These are phyloP conservation scores for Penicillium fimorum DNA, from an alignment of 495 filamentous ascomycete species.

Conservation along the genomic window DNA sequence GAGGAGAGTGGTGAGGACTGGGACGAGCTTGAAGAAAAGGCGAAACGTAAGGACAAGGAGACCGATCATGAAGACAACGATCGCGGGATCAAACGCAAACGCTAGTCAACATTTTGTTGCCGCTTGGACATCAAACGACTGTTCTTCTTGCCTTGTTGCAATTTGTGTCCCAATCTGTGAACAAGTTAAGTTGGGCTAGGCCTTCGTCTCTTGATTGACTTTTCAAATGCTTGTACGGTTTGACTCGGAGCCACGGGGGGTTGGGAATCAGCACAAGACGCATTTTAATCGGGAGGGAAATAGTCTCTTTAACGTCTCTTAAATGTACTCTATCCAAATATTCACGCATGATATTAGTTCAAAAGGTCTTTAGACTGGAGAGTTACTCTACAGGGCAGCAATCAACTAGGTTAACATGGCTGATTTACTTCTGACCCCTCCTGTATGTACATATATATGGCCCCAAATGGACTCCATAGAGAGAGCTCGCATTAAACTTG, in stretches of 20 bases:
- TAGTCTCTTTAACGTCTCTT: not conserved
- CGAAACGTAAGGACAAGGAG: slow-evolving; percentile 83
- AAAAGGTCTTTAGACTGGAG: not conserved
- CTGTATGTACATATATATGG: not conserved
- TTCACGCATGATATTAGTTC: not conserved
- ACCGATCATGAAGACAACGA: slow-evolving; percentile 70
- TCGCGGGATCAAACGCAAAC: slow-evolving; percentile 56
- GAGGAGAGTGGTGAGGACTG: slow-evolving; percentile 87
- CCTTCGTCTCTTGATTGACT: not conserved
- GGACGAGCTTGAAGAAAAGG: slow-evolving; percentile 90
- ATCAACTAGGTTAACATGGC: not conserved
- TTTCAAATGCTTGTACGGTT: not conserved
- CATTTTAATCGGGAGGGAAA: slow-evolving; percentile 2
- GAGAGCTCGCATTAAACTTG: not conserved
- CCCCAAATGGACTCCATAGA: not conserved
- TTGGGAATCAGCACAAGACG: no score
- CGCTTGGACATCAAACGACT: not conserved
- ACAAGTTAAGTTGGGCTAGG: not conserved
- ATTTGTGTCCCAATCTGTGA: not conserved
- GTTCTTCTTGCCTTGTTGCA: not conserved
- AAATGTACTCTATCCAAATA: slow-evolving; percentile 2
- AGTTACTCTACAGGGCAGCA: not conserved
- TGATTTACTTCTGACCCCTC: not conserved
- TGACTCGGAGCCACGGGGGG: not conserved
- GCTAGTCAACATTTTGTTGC: slow-evolving; percentile 26